Percentiles rank a stretch among this genome's conserved stretches.
Evolutionary conservation across 371 early-diverging fungal species (phyloP).

Genomic region (Circinella minor): DNA sequence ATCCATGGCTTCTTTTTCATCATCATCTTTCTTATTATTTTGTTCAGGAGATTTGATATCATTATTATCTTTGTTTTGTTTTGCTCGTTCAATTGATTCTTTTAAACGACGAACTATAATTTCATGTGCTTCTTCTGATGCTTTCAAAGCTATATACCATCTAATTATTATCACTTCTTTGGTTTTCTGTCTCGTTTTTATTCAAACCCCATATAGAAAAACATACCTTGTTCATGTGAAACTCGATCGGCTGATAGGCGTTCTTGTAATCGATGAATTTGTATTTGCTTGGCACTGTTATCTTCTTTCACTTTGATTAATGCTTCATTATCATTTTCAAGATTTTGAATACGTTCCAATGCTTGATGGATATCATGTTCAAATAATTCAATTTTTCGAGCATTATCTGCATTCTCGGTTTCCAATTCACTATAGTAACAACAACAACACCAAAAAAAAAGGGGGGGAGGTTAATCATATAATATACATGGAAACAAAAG

Average conservation of each 20-base stretch:
- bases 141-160: conserved; percentile 7
- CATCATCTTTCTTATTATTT: not conserved
- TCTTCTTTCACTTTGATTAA: conserved; percentile 34
- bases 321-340: conserved; percentile 46
- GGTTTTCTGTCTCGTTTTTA: not conserved
- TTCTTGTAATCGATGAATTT: conserved; percentile 19
- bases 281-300: conserved; percentile 8
- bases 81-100: conserved; percentile 5
- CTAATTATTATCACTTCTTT: too few species aligned
- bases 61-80: not conserved
- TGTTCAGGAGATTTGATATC: not conserved
- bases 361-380: conserved; percentile 58
- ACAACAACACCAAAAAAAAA: not conserved
- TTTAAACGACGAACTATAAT: conserved; percentile 1
- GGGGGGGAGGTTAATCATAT: too few species aligned
- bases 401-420: conserved; percentile 22
- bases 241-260: conserved; percentile 15
- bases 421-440: conserved; percentile 18
- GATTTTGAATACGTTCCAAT: conserved; percentile 49
- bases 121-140: conserved; percentile 10
- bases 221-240: conserved; percentile 21
- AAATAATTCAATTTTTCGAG: conserved; percentile 30
- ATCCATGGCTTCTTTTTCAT: conserved; percentile 18
- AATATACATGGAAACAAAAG: too few species aligned
- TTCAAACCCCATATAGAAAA: not conserved